phyloP scores from a whole-genome alignment of 1,139 yeast genomes.

The Kodamaea suecica region DNA sequence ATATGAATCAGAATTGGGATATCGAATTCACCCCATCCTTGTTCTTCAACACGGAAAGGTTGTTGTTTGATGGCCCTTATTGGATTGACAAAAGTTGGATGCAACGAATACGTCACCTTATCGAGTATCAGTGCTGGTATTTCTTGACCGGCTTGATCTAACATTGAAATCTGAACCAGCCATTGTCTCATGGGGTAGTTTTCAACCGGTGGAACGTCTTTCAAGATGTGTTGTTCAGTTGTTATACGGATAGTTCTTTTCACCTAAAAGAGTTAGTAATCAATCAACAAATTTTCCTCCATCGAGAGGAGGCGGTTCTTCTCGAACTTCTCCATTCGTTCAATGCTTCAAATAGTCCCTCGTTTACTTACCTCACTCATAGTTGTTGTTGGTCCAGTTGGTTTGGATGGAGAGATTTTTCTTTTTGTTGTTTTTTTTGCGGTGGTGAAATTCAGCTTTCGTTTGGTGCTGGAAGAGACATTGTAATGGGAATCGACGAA shows the following conservation, averaged over 20 bases:
- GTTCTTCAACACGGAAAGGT: conserved; percentile 89
- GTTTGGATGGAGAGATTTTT: neutral
- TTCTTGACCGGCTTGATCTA: conserved; percentile 79
- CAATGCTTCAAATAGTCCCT: too few species aligned
- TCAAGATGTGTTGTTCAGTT: conserved; percentile 79
- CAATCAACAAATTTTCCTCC: neutral
- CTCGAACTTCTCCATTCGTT: too few species aligned
- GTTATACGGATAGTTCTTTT: conserved; percentile 87
- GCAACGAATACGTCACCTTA: conserved; percentile 87
- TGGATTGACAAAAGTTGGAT: conserved; percentile 93
- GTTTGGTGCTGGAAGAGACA: too few species aligned
- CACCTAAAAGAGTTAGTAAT: conserved; percentile 34
- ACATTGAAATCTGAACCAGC: conserved; percentile 72
- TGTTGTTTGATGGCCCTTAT: conserved; percentile 73
- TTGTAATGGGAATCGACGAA: too few species aligned
- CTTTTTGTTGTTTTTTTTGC: neutral
- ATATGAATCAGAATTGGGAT: conserved; percentile 75
- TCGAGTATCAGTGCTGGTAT: conserved; percentile 87
- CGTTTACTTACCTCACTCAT: neutral
- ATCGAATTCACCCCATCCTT: conserved; percentile 99
- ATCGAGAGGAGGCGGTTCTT: too few species aligned
- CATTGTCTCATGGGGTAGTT: conserved; percentile 97
- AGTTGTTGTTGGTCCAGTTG: neutral
- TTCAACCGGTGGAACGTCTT: conserved; percentile 83
- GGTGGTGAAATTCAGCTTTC: too few species aligned